Conservation (phyloP, 805 yeast genomes). For the Candida methanosorbosa region DNA sequence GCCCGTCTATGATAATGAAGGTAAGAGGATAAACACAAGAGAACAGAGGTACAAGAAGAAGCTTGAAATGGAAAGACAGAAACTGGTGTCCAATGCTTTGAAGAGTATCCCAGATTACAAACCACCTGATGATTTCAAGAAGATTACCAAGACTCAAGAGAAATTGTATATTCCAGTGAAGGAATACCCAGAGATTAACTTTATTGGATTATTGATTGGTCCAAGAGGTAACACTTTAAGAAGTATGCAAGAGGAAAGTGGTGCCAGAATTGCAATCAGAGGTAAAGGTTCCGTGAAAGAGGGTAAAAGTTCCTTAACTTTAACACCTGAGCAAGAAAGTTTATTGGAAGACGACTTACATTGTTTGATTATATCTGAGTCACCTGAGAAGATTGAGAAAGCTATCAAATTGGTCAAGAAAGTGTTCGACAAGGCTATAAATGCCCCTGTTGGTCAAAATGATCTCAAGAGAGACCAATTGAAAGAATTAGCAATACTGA, state of each 20-base stretch:
- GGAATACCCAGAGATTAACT: constrained; percentile 87
- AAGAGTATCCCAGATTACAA: constrained; percentile 63
- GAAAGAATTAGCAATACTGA: constrained; percentile 84
- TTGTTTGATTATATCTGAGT: constrained; percentile 78
- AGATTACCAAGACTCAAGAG: constrained; percentile 60
- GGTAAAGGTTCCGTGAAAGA: constrained; percentile 96
- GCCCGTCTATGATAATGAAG: constrained; percentile 77
- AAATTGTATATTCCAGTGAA: constrained; percentile 79
- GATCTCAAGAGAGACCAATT: constrained; percentile 86
- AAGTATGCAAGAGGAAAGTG: constrained; percentile 72
- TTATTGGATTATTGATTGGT: constrained; percentile 84
- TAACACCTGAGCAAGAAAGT: constrained; percentile 40
- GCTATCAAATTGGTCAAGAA: constrained; percentile 70
- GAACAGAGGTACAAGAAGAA: constrained; percentile 54
- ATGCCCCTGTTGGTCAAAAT: constrained; percentile 89
- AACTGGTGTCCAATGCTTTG: constrained; percentile 67
- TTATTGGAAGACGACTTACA: constrained; percentile 83
- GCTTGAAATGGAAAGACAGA: constrained; percentile 73
- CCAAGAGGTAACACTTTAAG: constrained; percentile 92
- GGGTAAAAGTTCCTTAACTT: constrained; percentile 54
- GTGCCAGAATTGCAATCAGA: constrained; percentile 83
- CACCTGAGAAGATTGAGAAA: constrained; percentile 62
- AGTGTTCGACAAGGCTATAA: constrained; percentile 74
- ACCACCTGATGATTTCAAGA: constrained; percentile 72
- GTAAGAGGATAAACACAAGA: constrained; percentile 80